These are phyloP conservation scores for Elaeis guineensis DNA, from an alignment of 176 grass and related monocot genomes.

Conservation along the genomic window DNA sequence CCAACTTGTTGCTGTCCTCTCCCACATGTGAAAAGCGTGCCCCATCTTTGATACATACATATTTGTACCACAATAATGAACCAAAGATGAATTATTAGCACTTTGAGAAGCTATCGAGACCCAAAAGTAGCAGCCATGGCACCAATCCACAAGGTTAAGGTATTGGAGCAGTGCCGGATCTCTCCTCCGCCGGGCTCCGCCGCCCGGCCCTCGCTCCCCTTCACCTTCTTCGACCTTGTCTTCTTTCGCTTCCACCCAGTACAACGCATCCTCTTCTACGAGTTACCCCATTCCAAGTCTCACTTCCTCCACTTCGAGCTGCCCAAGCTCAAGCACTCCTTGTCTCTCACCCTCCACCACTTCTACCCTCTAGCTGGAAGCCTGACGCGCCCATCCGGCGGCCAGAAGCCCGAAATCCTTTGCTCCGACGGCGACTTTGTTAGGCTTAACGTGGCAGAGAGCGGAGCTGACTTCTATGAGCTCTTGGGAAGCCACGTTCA, in stretches of 20 bases:
- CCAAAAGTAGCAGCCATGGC: too few species aligned
- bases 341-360: background rate
- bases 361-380: slow-evolving; percentile 9
- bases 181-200: background rate
- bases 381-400: background rate
- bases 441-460: background rate
- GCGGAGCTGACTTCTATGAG: slow-evolving; percentile 1
- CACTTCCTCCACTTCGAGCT: background rate
- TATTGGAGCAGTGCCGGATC: slow-evolving; percentile 1
- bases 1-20: too few species aligned
- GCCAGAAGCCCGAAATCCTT: background rate
- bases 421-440: background rate
- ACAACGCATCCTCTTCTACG: slow-evolving; percentile 1
- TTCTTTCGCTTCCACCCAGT: background rate
- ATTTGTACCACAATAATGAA: too few species aligned
- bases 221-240: slow-evolving; percentile 1
- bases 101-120: too few species aligned
- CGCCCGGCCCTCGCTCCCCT: background rate
- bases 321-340: slow-evolving; percentile 2
- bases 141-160: background rate
- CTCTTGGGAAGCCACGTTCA: background rate
- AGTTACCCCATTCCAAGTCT: too few species aligned
- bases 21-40: too few species aligned
- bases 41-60: too few species aligned
- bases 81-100: too few species aligned